phyloP scores from a whole-genome alignment of 75 land plant genomes.

The Sequoiadendron giganteum region DNA sequence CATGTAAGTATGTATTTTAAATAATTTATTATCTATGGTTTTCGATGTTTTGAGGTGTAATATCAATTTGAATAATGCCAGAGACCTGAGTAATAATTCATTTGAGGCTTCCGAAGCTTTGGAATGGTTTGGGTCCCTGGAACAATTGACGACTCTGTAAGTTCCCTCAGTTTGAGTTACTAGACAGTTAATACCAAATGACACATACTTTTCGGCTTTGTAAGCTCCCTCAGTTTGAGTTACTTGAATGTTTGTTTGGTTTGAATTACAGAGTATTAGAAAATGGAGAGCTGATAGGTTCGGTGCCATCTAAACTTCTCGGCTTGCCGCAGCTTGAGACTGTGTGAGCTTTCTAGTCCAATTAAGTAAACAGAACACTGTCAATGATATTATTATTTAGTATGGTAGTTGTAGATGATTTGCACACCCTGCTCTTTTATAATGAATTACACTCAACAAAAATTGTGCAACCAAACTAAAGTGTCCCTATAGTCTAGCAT shows the following conservation, averaged over 20 bases:
- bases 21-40: not conserved
- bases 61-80: constrained; percentile 8
- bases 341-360: constrained; percentile 34
- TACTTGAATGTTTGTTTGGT: constrained; percentile 20
- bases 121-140: constrained; percentile 41
- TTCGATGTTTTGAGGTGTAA: not conserved
- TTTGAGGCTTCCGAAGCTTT: constrained; percentile 49
- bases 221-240: constrained; percentile 27
- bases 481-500: not conserved
- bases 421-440: not conserved
- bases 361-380: not conserved
- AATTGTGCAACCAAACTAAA: not conserved
- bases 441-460: too few relatives aligned
- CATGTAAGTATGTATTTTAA: constrained; percentile 39
- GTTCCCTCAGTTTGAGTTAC: constrained; percentile 13
- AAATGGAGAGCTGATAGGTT: constrained; percentile 36
- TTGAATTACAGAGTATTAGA: constrained; percentile 32
- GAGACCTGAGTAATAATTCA: constrained; percentile 61
- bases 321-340: constrained; percentile 44
- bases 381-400: not conserved
- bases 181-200: constrained; percentile 1
- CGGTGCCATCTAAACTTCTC: constrained; percentile 34
- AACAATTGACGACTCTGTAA: constrained; percentile 55
- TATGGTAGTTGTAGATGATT: not conserved
- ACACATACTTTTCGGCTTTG: constrained; percentile 25